Conservation (phyloP, 2,329 filamentous ascomycete genomes). For the Penicillium sp. region DNA sequence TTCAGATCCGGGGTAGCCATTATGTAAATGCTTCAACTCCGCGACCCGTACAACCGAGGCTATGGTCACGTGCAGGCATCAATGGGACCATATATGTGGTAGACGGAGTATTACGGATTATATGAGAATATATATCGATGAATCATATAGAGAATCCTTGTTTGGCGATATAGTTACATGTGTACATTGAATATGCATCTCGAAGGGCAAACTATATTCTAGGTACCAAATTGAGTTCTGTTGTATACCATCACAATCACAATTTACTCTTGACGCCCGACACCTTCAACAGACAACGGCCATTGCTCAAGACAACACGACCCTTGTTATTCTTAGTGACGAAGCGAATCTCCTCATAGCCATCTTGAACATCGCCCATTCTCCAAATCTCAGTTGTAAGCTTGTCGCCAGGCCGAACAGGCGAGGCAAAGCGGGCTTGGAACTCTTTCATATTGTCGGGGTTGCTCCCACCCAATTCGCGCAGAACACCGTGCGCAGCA, state of each 20-base stretch:
- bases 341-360: conserved; percentile 82
- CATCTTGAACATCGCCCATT: conserved; percentile 60
- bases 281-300: conserved; percentile 72
- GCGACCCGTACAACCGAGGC: conserved; percentile 2
- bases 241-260: conserved; percentile 38
- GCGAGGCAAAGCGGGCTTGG: conserved; percentile 81
- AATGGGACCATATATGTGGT: not conserved
- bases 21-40: not conserved
- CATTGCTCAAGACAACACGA: conserved; percentile 85
- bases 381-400: conserved; percentile 79
- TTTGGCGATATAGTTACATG: too few relatives aligned
- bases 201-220: not conserved
- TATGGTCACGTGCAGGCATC: conserved; percentile 5
- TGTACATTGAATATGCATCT: not conserved
- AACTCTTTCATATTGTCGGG: conserved; percentile 83
- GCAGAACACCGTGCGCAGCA: conserved; percentile 69
- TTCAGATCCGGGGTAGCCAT: conserved; percentile 6
- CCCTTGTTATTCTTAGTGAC: conserved; percentile 73
- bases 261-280: conserved; percentile 63
- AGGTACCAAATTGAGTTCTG: not conserved
- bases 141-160: too few relatives aligned
- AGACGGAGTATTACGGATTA: not conserved
- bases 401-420: conserved; percentile 80
- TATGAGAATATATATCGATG: not conserved
- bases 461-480: conserved; percentile 71